Evolutionary conservation across 345 rosid genomes (phyloP), one percentile per base, ranked within the genome.

Genomic region (Excoecaria cochinchinensis): DNA sequence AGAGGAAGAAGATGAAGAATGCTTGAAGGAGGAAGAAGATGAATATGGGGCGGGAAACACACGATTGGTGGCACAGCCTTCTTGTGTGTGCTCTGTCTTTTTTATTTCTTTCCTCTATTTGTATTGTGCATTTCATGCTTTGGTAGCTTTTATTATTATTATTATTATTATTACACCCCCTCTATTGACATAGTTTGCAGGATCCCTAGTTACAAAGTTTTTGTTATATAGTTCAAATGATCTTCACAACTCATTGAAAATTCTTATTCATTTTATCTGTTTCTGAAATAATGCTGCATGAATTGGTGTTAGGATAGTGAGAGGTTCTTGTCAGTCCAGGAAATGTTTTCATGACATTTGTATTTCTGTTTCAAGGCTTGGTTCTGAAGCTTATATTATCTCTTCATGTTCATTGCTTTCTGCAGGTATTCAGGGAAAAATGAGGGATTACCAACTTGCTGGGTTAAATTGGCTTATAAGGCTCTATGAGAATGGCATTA

Each of bases 1-100:
- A 83, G 98, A 93, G 86, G 99, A 95, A 85, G 99, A 96, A 84
- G 99, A 96, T 79, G 99, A 96, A 85, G 99, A 96, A 80, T 96
- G 76, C 73, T 81, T 96, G 8, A 96, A 96, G 89, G 99, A 92
- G 82, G 98, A 91, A 80, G 99, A 93, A 84, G 99, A 82, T 82
- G 92, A 91, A 74, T 74, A 90, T 64, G 93, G 89, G 73, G 69
- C 93, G 50, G 97, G 97, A 77, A 93, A 85, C 86, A 95, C 99
- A 0, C 82, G 99, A 74, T 83, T 96, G 87, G 68, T 96, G 85
- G 82, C 97, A 47, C 99, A 96, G 73, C 99, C 99, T 36, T 89
- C 99, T 46, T 96, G 99, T 96, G 87, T 86, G 88, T 64, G 66
- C 53, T 71, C 61, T 44, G 9, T 16, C 51, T 24, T 4, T 25